Evolutionary conservation across 345 rosid genomes (phyloP), one percentile per base, ranked within the genome.

Genomic region (Salix brachista): DNA sequence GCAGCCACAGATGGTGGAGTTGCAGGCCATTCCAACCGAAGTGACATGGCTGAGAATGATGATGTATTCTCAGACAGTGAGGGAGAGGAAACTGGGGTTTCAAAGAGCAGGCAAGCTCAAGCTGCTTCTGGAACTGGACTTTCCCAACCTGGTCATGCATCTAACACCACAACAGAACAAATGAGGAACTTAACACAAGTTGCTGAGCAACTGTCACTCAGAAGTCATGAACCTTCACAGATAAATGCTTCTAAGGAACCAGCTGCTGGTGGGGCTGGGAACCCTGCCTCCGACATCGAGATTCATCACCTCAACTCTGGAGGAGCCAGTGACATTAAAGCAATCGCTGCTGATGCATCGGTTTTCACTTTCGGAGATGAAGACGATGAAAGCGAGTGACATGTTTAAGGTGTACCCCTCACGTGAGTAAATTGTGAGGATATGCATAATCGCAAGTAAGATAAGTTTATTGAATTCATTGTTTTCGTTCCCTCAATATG

Each of bases 51-150:
- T 5, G 67, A 69, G 36, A 81, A 81, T 21, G 84, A 77, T 60
- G 91, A 90, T 84, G 93, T 91, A 19, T 92, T 94, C 85, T 92
- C 97, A 0, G 97, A 94, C 78, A 85, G 91, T 69, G 98, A 94
- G 17, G 88, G 83, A 61, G 98, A 92, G 75, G 94, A 89, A 21
- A 72, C 82, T 2, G 81, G 68, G 71, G 67, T 80, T 78, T 83
- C 93, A 9, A 84, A 80, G 70, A 78, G 46, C 56, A 44, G 39
- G 65, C 75, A 75, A 77, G 64, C 79, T 70, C 65, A 48, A 36
- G 36, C 69, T 42, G 44, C 48, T 1, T 23, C 77, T 48, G 46
- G 32, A 42, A 32, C 10, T 58, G 80, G 74, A 41, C 44, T 60
- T 39, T 14, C 72, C 16, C 77, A 42, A 25, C 26, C 80, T 46